Base-by-base conservation (phyloP, 805 yeast genomes). In the Candida qinlingensis region DNA sequence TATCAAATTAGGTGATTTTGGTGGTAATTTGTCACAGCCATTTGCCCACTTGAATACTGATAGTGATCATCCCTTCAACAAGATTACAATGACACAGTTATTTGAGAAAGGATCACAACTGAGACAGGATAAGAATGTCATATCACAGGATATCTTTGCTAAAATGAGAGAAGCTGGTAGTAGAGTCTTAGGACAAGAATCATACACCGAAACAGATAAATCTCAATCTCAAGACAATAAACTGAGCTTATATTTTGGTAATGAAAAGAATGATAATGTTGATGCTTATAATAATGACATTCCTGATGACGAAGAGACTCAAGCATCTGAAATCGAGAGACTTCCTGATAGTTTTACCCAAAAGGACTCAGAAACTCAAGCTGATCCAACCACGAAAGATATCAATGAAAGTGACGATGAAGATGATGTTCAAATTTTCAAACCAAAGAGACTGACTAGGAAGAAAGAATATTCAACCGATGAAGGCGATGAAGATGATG, bases 381-480 rank as follows among this genome's bases (percentile, higher is more conserved):
- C 6, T 2, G 26, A 41, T 34, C 19, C 40, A 6, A 37, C 41
- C 6, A 6, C 25, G 8, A 41, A 28, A 19, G 40, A 36, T 37
- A 36, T 25, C 37, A 26, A 48, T 4, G 61, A 47, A 13, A 64
- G 63, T 26, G 66, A 59, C 19, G 71, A 63, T 13, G 60, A 60
- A 7, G 61, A 52, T 19, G 51, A 47, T 7, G 52, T 41, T 19
- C 39, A 40, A 7, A 36, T 34, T 9, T 40, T 39, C n/a, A 33
- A 41, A 28, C 48, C 38, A n/a, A 46, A 44, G 36, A 46, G 56
- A 47, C 29, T 54, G 27, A 33, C 42, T 6, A 49, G 47, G 30
- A 43, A 49, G 39, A 45, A 37, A 51, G 27, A 6, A 6, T 43
- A 43, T 13, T 41, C 44, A 25, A 51, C 47, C 41, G 48, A 42